These are phyloP conservation scores for Nicotiana otophora DNA, from an alignment of 257 asterid species.

Conservation along the genomic window DNA sequence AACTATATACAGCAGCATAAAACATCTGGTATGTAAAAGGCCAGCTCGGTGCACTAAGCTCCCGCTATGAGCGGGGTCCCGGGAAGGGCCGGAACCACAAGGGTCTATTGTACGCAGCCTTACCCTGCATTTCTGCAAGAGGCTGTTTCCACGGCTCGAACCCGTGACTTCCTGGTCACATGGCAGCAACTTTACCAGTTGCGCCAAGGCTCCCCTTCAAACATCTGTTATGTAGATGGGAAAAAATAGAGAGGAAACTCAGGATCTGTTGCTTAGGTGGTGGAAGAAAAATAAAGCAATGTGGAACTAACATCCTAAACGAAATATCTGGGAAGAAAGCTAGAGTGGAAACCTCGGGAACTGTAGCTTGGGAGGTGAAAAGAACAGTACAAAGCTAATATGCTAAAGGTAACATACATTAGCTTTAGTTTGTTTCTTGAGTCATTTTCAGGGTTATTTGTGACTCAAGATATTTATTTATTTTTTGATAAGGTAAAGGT, in stretches of 20 bases:
- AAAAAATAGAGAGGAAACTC: background rate
- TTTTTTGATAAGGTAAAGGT: too few species aligned
- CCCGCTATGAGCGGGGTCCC: too few species aligned
- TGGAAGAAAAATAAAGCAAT: background rate
- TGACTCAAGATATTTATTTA: background rate
- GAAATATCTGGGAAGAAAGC: background rate
- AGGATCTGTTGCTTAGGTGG: background rate
- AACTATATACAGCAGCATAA: constrained; percentile 1
- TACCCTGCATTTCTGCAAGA: too few species aligned
- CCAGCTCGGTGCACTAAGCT: too few species aligned
- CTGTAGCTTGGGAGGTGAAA: background rate
- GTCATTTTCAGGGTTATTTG: background rate
- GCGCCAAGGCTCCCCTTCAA: too few species aligned
- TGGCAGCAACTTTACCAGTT: too few species aligned
- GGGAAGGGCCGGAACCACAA: too few species aligned
- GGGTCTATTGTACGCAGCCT: too few species aligned
- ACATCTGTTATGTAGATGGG: background rate
- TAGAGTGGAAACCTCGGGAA: background rate
- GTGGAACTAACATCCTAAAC: background rate
- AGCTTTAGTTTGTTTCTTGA: constrained; percentile 2
- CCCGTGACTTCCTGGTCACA: too few species aligned
- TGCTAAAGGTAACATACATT: background rate
- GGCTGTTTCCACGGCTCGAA: too few species aligned
- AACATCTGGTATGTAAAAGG: background rate
- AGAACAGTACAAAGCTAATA: background rate